phyloP scores from a whole-genome alignment of 163 green algal genomes.

The Coccomyxa subellipsoidea region DNA sequence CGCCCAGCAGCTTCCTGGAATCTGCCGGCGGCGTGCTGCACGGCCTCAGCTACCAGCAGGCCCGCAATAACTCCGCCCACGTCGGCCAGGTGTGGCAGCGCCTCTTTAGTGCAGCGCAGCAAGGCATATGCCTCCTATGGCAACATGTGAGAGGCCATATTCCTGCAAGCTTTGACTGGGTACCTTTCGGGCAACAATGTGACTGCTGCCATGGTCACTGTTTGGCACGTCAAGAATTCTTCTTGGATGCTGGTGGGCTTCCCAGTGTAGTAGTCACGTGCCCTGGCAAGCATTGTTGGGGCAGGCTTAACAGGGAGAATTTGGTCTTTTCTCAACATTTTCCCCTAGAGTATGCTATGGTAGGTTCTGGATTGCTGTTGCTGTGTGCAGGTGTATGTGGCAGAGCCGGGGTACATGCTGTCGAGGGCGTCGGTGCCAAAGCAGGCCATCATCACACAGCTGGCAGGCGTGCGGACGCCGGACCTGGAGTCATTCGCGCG shows the following conservation, averaged over 20 bases:
- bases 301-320: too few species aligned
- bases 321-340: too few species aligned
- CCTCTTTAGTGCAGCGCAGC: background rate
- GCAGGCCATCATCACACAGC: constrained; percentile 70
- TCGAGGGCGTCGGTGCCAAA: constrained; percentile 64
- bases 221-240: too few species aligned
- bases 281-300: too few species aligned
- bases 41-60: constrained; percentile 86
- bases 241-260: too few species aligned
- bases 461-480: constrained; percentile 65
- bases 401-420: constrained; percentile 75
- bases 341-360: too few species aligned
- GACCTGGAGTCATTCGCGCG: constrained; percentile 58
- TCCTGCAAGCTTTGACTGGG: too few species aligned
- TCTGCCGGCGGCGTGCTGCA: constrained; percentile 70
- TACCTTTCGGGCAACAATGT: too few species aligned
- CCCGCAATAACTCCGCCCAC: constrained; percentile 65
- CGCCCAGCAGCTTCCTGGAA: constrained; percentile 68
- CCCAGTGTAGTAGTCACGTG: too few species aligned
- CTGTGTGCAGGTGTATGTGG: constrained; percentile 70
- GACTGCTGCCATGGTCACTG: too few species aligned
- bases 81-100: constrained; percentile 44
- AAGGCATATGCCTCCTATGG: too few species aligned
- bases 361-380: background rate
- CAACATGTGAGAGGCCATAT: too few species aligned